Percentiles rank a stretch among this genome's conserved stretches.
Evolutionary conservation across 768 basidiomycete species (phyloP).

Genomic region (Suillus occidentalis): DNA sequence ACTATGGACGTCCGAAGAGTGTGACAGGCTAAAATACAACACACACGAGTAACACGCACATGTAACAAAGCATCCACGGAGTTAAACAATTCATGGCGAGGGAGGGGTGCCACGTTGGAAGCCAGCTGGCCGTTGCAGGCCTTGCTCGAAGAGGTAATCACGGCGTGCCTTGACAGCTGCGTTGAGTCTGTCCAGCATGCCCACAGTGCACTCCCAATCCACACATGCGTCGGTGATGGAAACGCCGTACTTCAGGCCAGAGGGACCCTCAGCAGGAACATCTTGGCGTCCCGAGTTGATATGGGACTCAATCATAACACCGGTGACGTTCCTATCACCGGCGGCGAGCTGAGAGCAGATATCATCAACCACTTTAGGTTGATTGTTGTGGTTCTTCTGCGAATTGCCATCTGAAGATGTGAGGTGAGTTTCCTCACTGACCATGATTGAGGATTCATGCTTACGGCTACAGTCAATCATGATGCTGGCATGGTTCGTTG

Average conservation of each 20-base stretch:
- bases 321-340: conserved; percentile 74
- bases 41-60: background rate
- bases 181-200: conserved; percentile 73
- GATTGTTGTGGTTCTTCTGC: conserved; percentile 91
- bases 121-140: conserved; percentile 27
- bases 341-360: conserved; percentile 73
- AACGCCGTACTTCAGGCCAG: conserved; percentile 72
- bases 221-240: conserved; percentile 94
- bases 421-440: background rate
- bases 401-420: conserved; percentile 82
- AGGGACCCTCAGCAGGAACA: conserved; percentile 71
- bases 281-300: conserved; percentile 91
- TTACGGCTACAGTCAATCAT: conserved; percentile 88
- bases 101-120: conserved; percentile 22
- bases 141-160: conserved; percentile 21
- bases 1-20: background rate
- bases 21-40: conserved; percentile 5
- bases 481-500: conserved; percentile 56
- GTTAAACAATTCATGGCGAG: conserved; percentile 14
- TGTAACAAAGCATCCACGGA: background rate
- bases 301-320: conserved; percentile 97
- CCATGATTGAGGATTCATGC: conserved; percentile 26
- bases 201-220: conserved; percentile 77
- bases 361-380: conserved; percentile 74
- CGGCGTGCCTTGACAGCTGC: conserved; percentile 37